Evolutionary conservation across 129 eudicot species (phyloP).

Genomic region (Mikania micrantha): DNA sequence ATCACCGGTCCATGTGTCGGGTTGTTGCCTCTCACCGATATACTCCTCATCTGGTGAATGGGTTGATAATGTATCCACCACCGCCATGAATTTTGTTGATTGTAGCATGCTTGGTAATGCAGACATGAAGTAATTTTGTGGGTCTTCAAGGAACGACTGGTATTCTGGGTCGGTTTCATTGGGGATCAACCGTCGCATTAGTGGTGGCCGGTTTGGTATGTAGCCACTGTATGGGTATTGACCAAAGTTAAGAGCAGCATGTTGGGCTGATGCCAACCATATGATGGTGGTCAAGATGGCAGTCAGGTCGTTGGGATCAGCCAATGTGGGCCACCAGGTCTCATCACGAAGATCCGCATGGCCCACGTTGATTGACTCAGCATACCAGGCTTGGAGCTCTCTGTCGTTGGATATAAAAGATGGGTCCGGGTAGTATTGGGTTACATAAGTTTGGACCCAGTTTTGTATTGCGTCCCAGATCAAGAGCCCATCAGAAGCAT

Average conservation of each 20-base stretch:
- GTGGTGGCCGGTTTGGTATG: slow-evolving; percentile 78
- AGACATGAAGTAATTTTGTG: slow-evolving; percentile 59
- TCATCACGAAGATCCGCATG: slow-evolving; percentile 64
- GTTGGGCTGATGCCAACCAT: slow-evolving; percentile 94
- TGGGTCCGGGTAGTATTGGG: slow-evolving; percentile 64
- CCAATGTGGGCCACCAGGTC: slow-evolving; percentile 81
- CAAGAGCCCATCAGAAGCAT: slow-evolving; percentile 85
- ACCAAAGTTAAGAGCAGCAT: slow-evolving; percentile 90
- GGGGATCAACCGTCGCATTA: slow-evolving; percentile 68
- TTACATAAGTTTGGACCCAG: slow-evolving; percentile 70
- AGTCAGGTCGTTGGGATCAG: slow-evolving; percentile 49
- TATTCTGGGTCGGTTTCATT: slow-evolving; percentile 76
- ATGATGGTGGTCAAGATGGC: slow-evolving; percentile 73
- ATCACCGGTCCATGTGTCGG: slow-evolving; percentile 75
- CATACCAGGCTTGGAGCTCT: slow-evolving; percentile 94
- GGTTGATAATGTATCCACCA: slow-evolving; percentile 82
- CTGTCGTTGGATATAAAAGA: slow-evolving; percentile 42
- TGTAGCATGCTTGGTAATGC: slow-evolving; percentile 76
- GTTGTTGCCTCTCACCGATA: slow-evolving; percentile 64
- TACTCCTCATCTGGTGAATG: slow-evolving; percentile 98
- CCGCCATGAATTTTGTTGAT: slow-evolving; percentile 86
- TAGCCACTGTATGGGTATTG: slow-evolving; percentile 92
- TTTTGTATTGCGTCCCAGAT: slow-evolving; percentile 78
- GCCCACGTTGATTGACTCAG: slow-evolving; percentile 80
- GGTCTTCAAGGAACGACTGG: slow-evolving; percentile 48